Evolutionary conservation across 116 monocot species (phyloP).

Genomic region (Zostera marina): DNA sequence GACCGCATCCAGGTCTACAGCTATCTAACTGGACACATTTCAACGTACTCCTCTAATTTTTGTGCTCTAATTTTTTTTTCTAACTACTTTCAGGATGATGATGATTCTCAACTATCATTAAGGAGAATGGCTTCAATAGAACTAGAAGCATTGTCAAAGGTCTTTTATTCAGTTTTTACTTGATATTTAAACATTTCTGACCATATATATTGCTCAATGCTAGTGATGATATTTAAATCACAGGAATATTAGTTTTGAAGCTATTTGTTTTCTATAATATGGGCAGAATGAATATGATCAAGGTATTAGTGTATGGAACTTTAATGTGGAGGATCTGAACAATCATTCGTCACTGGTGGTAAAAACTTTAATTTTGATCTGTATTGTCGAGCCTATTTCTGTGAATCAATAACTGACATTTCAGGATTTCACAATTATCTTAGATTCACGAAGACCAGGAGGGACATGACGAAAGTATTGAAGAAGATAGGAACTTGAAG

Average conservation of each 20-base stretch:
- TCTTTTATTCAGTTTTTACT: conserved; percentile 7
- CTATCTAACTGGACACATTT: not conserved
- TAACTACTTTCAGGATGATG: conserved; percentile 42
- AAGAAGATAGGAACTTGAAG: conserved; percentile 41
- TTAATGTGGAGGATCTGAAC: conserved; percentile 92
- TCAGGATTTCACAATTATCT: not conserved
- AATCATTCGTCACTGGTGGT: conserved; percentile 76
- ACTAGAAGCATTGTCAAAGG: conserved; percentile 91
- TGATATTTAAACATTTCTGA: not conserved
- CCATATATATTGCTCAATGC: not conserved
- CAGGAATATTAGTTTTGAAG: not conserved
- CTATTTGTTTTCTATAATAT: not conserved
- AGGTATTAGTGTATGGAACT: conserved; percentile 99
- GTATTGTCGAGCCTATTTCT: conserved; percentile 1
- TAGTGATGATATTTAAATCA: no score
- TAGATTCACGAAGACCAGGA: conserved; percentile 84
- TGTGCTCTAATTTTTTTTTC: not conserved
- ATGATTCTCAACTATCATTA: conserved; percentile 81
- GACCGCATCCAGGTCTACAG: conserved; percentile 75
- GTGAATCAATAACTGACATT: not conserved
- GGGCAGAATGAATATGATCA: conserved; percentile 83
- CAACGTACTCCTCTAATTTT: not conserved
- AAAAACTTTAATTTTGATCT: conserved; percentile 3
- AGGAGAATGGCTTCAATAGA: conserved; percentile 97
- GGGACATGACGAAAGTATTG: conserved; percentile 37